A percentile compares a stretch with the other conserved stretches of the same genome.
Conservation (phyloP, 1,139 yeast genomes). For the Suhomyces wounanorum region DNA sequence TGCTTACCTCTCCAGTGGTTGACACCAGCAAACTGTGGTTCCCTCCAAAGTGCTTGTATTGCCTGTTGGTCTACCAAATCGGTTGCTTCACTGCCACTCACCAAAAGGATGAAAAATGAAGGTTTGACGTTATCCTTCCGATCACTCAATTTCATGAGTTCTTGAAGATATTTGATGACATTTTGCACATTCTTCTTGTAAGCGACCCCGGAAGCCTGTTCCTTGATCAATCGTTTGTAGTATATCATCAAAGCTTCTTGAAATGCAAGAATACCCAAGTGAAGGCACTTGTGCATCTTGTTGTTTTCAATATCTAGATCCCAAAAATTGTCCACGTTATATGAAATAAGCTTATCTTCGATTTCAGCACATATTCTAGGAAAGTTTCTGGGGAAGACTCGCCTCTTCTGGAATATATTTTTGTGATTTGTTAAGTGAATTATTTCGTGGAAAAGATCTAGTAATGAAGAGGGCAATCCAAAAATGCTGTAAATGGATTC, state of each 20-base stretch:
- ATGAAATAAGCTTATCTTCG: constrained; percentile 49
- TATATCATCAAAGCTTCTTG: constrained; percentile 48
- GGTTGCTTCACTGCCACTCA: constrained; percentile 49
- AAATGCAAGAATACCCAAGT: constrained; percentile 40
- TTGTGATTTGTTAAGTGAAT: constrained; percentile 55
- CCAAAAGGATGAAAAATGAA: constrained; percentile 51
- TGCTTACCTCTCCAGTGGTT: constrained; percentile 60
- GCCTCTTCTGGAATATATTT: constrained; percentile 45
- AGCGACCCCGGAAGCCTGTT: constrained; percentile 26
- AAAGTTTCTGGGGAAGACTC: constrained; percentile 54
- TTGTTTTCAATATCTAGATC: constrained; percentile 25
- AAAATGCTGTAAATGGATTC: constrained; percentile 41
- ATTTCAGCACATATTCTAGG: constrained; percentile 57
- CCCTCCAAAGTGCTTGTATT: constrained; percentile 35
- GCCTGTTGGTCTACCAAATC: constrained; percentile 25
- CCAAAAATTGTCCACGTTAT: constrained; percentile 49
- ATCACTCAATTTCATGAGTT: constrained; percentile 23
- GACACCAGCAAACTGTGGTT: constrained; percentile 14
- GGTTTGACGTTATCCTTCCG: constrained; percentile 27
- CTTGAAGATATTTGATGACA: constrained; percentile 22
- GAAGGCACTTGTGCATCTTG: constrained; percentile 41
- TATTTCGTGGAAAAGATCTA: constrained; percentile 47
- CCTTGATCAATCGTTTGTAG: constrained; percentile 48
- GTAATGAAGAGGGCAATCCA: constrained; percentile 50
- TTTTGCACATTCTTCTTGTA: constrained; percentile 4